Evolutionary conservation across 352 stramenopile genomes (phyloP), one percentile per base, ranked within the genome.

Genomic region (Peronospora belbahrii): DNA sequence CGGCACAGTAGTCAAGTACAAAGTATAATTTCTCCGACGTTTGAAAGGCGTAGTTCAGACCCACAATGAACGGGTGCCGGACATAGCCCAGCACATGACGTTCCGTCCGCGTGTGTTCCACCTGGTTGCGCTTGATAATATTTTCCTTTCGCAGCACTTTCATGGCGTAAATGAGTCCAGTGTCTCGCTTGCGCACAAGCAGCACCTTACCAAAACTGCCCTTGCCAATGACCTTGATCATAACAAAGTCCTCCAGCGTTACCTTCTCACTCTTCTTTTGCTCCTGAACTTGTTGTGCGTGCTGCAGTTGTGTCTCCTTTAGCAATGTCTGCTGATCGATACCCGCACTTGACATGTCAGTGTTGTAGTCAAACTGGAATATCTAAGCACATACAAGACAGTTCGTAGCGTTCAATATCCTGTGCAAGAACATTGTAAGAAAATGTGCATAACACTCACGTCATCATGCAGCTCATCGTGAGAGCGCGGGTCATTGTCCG

Each of bases 101-200:
- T 77, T 99, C 96, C 17, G 95, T 98, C 58, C 94, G 97, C n/a
- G 95, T 98, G 70, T 99, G 96, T 68, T 99, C 95, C 20, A 98
- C 89, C 70, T 99, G 95, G 59, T 99, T 98, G 38, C 95, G 80
- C 59, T 97, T 98, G 62, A 98, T 97, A 51, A 99, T 98, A 56
- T 98, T 97, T 48, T 98, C 93, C 72, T 99, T 99, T 37, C 88
- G 80, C 40, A 99, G 70, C n/a, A 99, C 94, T 59, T 99, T 99
- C 76, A 99, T 97, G 3, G 96, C 96, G 70, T 97, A 99, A 48
- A 98, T 93, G 44, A 95, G 60, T 27, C 84, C 78, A 15, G 74
- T 93, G 54, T 94, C 81, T 28, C 89, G 90, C 67, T 98, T 96
- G 50, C 87, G 80, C 2, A 98, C 95, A 8, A 98, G 77, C 62